A percentile compares a stretch with the other conserved stretches of the same genome.
Conservation (phyloP, 2,329 filamentous ascomycete species). For the Aspergillus aculeatus region DNA sequence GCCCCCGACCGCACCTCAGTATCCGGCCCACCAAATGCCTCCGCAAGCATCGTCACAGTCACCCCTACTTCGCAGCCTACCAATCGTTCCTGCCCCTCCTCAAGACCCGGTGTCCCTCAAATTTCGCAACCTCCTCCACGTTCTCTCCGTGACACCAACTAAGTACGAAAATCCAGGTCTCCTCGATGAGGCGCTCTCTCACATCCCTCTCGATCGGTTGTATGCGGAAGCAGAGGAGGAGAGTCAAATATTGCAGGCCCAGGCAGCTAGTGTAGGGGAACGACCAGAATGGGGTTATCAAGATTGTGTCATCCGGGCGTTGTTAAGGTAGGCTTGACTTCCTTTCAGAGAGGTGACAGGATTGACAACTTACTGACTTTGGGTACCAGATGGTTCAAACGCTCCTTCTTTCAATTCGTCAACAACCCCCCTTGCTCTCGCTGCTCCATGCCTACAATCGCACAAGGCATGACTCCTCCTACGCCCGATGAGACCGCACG, state of each 20-base stretch:
- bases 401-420: conserved; percentile 92
- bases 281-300: conserved; percentile 95
- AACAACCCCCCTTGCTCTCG: conserved; percentile 86
- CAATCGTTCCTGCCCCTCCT: conserved; percentile 73
- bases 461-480: conserved; percentile 78
- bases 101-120: conserved; percentile 69
- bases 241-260: conserved; percentile 78
- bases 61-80: conserved; percentile 55
- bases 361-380: conserved; percentile 13
- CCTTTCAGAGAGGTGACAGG: conserved; percentile 9
- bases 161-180: conserved; percentile 97
- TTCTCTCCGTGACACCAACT: conserved; percentile 80
- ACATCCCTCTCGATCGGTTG: conserved; percentile 84
- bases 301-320: conserved; percentile 87
- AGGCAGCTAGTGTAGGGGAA: conserved; percentile 82
- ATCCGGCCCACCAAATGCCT: conserved; percentile 20
- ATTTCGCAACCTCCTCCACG: conserved; percentile 78
- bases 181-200: conserved; percentile 83
- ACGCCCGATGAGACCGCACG: conserved; percentile 86
- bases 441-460: conserved; percentile 80
- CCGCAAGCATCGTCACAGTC: conserved; percentile 34
- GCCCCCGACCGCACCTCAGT: conserved; percentile 28
- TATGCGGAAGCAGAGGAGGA: conserved; percentile 95
- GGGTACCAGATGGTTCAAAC: conserved; percentile 79
- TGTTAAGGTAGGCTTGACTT: conserved; percentile 65